Base-by-base conservation (phyloP, 2,329 filamentous ascomycete genomes). In the Sporothrix euskadiensis region DNA sequence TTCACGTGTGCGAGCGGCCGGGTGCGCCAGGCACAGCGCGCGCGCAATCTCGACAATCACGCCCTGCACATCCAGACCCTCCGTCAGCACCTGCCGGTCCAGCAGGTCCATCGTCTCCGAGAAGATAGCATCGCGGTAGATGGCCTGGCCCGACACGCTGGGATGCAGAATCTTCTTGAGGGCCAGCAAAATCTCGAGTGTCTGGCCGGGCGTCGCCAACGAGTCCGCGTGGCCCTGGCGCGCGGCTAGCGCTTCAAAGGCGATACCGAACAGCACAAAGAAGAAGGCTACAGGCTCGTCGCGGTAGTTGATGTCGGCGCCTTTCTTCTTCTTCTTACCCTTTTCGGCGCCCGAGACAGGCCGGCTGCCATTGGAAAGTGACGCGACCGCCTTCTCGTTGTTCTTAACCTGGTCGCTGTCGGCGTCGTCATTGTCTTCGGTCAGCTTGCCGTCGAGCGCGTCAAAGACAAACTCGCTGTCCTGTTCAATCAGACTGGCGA, bases 281-380 rank as follows among this genome's bases (percentile, higher is more conserved):
- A 99, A 99, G 86, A 99, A 99, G 0, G 96, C 96, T 1, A 98
- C 94, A 0, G 96, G 96, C 80, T 99, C 96, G 79, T 98, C 95
- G 66, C 96, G 92, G 80, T 99, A 99, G 81, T 98, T 98, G 83
- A 99, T 98, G 76, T 95, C 93, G 68, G 90, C 87, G 3, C 30
- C 49, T 52, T 73, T 69, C 59, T 73, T 69, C 47, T 91, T 93
- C 19, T 85, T 93, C 19, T 85, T 66, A 10, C 61, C 61, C n/a
- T 44, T 83, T 5, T 39, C 47, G 5, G 19, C 14, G 12, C 59
- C 87, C 84, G 2, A 84, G 85, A 74, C 86, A 35, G 56, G 35
- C 4, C 10, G 87, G 35, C 81, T 78, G 10, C 19, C 26, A 30
- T 49, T 39, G n/a, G 10, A 14, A 16, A 54, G 65, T 22, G 65